Evolutionary conservation across 306 rosid species (phyloP), one percentile per base, ranked within the genome.

Genomic region (Ziziphus jujuba): DNA sequence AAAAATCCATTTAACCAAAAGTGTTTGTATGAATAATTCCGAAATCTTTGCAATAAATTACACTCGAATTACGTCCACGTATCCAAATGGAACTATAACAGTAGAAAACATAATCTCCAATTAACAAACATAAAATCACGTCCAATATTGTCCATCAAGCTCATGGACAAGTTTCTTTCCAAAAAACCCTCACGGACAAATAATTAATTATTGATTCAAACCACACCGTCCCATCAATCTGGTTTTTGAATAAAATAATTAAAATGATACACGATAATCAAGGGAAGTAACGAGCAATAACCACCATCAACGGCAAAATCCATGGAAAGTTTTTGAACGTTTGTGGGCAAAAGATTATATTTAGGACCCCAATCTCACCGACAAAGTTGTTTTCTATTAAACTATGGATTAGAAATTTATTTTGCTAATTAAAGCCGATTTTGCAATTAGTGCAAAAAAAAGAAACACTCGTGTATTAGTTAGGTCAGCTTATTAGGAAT

Each of bases 241-340:
- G n/a, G n/a, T 10, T n/a, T n/a, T 50, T 57, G 66, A 23, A 56
- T 64, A 16, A 31, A 34, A 11, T 51, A 1, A 17, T 1, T 10
- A 19, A 25, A n/a, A 31, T 12, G 1, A 16, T 49, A 59, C 34
- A 38, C 28, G 28, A 50, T 48, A 49, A 23, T 59, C 48, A n/a
- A 28, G 69, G 63, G 50, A 48, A 6, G 56, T 61, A 78, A 78
- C 82, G 67, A 78, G 66, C 75, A 22, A 31, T 67, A 72, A 78
- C 78, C 78, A 25, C 56, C 71, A 78, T 72, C 47, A 78, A 78
- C 82, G 78, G 78, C 82, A 54, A 56, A 56, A 78, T 78, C 67
- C 71, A 67, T 15, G 82, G 75, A 69, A 72, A 9, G 44, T 65
- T 61, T 54, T 44, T 13, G 60, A 20, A 44, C 38, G 11, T 38